Conservation (phyloP, 2,329 filamentous ascomycete species). For the Aspergillus sp. region DNA sequence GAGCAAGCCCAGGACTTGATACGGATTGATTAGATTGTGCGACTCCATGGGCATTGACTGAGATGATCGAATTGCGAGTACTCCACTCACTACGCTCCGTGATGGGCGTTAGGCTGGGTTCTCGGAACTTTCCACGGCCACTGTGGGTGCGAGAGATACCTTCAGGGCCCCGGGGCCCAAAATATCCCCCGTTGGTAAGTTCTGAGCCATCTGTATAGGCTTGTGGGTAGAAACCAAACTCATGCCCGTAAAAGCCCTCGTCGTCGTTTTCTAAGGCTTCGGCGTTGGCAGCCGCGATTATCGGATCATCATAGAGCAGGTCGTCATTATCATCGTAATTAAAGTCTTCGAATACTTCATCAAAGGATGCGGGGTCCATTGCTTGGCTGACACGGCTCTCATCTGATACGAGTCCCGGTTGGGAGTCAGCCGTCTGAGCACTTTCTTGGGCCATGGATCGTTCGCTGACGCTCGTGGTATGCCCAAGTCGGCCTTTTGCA, state of each 20-base stretch:
- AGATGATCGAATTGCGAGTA: slow-evolving; percentile 87
- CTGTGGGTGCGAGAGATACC: slow-evolving; percentile 65
- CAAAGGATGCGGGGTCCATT: slow-evolving; percentile 38
- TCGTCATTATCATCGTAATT: slow-evolving; percentile 63
- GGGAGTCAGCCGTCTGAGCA: slow-evolving; percentile 38
- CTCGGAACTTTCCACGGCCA: slow-evolving; percentile 71
- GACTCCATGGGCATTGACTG: slow-evolving; percentile 57
- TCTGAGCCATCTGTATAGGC: slow-evolving; percentile 48
- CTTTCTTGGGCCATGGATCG: slow-evolving; percentile 37
- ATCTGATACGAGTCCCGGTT: slow-evolving; percentile 50
- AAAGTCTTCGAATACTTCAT: slow-evolving; percentile 48
- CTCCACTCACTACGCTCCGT: slow-evolving; percentile 96
- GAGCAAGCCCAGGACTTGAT: slow-evolving; percentile 71
- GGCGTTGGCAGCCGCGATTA: slow-evolving; percentile 93
- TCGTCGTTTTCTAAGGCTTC: slow-evolving; percentile 88
- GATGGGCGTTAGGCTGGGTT: slow-evolving; percentile 93
- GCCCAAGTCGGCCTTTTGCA: slow-evolving; percentile 71
- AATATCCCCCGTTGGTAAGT: slow-evolving; percentile 82
- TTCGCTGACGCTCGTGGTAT: slow-evolving; percentile 54
- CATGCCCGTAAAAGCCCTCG: slow-evolving; percentile 91
- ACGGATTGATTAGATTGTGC: slow-evolving; percentile 52
- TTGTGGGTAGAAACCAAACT: slow-evolving; percentile 90
- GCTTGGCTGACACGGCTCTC: slow-evolving; percentile 51
- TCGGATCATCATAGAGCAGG: slow-evolving; percentile 78
- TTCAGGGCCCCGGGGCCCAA: slow-evolving; percentile 71